Conservation (phyloP, 2,329 filamentous ascomycete genomes). For the Fusarium sp. region DNA sequence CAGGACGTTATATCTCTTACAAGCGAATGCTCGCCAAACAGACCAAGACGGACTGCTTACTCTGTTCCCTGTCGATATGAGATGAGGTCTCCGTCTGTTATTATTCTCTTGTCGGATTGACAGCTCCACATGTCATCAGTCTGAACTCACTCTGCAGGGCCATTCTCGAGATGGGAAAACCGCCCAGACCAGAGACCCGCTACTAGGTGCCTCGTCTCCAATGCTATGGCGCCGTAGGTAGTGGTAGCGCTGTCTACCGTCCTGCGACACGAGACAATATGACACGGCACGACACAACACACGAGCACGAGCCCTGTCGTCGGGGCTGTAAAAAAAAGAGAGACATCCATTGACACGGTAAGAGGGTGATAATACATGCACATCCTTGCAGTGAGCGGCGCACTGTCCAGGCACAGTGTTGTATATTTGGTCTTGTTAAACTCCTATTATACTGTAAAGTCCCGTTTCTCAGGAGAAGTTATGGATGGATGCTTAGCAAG, state of each 20-base stretch:
- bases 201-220: slow-evolving; percentile 32
- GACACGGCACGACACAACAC: slow-evolving; percentile 7
- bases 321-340: slow-evolving; percentile 13
- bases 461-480: slow-evolving; percentile 2
- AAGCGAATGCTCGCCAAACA: slow-evolving; percentile 22
- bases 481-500: neutral
- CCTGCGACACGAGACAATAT: slow-evolving; percentile 18
- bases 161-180: slow-evolving; percentile 17
- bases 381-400: slow-evolving; percentile 13
- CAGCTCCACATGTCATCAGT: slow-evolving; percentile 31
- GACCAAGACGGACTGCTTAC: slow-evolving; percentile 18
- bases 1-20: slow-evolving; percentile 7
- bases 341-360: slow-evolving; percentile 1
- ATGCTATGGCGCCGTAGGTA: slow-evolving; percentile 28
- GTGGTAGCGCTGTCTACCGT: slow-evolving; percentile 17
- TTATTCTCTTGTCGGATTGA: slow-evolving; percentile 16
- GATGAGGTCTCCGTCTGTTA: slow-evolving; percentile 21
- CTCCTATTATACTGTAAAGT: neutral
- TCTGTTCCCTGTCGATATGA: slow-evolving; percentile 33
- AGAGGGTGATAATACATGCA: slow-evolving; percentile 24
- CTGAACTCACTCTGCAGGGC: slow-evolving; percentile 18
- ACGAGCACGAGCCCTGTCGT: slow-evolving; percentile 26
- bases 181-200: slow-evolving; percentile 33
- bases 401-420: slow-evolving; percentile 32
- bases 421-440: neutral